Evolutionary conservation across 148 eudicot genomes (phyloP).

Genomic region (Heliamphora exappendiculata): DNA sequence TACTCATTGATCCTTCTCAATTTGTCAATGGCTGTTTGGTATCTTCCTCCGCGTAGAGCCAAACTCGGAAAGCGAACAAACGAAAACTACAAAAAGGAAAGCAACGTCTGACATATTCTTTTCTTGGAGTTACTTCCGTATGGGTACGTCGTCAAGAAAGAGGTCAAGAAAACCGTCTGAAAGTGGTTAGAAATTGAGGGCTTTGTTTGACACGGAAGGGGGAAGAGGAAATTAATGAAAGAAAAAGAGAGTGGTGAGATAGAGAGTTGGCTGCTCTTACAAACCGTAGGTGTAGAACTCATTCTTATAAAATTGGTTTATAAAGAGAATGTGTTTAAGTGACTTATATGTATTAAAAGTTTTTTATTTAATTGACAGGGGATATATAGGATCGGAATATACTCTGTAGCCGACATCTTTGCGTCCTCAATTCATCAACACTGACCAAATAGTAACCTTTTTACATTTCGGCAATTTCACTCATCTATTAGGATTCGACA

Average conservation of each 20-base stretch:
- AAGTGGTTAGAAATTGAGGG: slow-evolving; percentile 7
- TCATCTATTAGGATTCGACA: no score
- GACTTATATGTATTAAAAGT: no score
- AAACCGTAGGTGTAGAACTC: no score
- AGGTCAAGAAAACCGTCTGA: slow-evolving; percentile 16
- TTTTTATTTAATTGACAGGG: not conserved
- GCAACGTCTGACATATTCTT: slow-evolving; percentile 6
- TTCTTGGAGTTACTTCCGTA: slow-evolving; percentile 9
- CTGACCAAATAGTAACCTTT: no score
- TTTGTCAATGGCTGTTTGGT: slow-evolving; percentile 1
- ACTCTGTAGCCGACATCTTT: no score
- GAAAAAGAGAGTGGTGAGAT: not conserved
- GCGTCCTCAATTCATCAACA: no score
- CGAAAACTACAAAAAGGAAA: not conserved
- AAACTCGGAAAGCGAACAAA: slow-evolving; percentile 7
- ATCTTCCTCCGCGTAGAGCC: slow-evolving; percentile 7
- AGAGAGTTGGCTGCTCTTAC: not conserved
- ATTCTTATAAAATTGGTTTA: no score
- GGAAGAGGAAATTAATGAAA: not conserved
- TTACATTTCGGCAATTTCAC: no score
- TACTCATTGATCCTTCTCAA: no score
- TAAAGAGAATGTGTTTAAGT: no score
- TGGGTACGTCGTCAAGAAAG: slow-evolving; percentile 9
- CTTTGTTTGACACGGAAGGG: slow-evolving; percentile 6
- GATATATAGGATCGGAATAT: no score